Base-by-base conservation (phyloP, 2,329 filamentous ascomycete genomes). In the Fusarium veterinarium region DNA sequence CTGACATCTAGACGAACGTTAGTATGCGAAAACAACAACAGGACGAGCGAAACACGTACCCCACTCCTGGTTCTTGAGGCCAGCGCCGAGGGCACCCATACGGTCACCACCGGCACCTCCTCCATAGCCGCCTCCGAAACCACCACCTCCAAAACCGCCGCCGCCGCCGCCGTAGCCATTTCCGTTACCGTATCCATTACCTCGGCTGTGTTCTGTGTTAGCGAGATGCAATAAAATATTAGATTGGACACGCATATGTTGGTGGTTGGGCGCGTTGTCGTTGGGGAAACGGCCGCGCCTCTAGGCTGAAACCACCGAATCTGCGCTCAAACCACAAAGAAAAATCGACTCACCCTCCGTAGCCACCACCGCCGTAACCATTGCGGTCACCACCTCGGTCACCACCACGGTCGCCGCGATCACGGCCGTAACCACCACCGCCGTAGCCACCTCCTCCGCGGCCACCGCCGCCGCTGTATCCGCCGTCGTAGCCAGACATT, bases 41-140 rank as follows among this genome's bases (percentile, higher is more conserved):
- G 67, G 56, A 67, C 41, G 31, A 68, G 46, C 13, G 37, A 67
- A 72, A 67, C 91, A 83, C 92, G 83, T 86, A 95, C 93, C 93
- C 93, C 93, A 99, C 73, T 91, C 88, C 81, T 97, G 96, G 79
- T 92, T 91, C 86, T 97, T 95, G 75, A 99, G 87, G 77, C 92
- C 91, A 73, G 94, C 89, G 78, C 96, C 96, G 72, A 99, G 93
- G 82, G 92, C 92, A 77, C 91, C 93, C 96, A 99, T 99, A 79
- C 93, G 91, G 85, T 99, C 96, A 83, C 95, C 95, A 75, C 94
- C 93, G 75, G 89, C 92, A 74, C 89, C 91, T 63, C 88, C 84
- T 72, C 78, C 79, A 45, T 79, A 80, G 42, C 80, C 80, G 45
- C 83, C 81, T 72, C 78, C 79, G 38, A 79, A 80, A 46, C 80